These are phyloP conservation scores for Cladophialophora immunda DNA, from an alignment of 2,329 filamentous ascomycete species.

Conservation along the genomic window DNA sequence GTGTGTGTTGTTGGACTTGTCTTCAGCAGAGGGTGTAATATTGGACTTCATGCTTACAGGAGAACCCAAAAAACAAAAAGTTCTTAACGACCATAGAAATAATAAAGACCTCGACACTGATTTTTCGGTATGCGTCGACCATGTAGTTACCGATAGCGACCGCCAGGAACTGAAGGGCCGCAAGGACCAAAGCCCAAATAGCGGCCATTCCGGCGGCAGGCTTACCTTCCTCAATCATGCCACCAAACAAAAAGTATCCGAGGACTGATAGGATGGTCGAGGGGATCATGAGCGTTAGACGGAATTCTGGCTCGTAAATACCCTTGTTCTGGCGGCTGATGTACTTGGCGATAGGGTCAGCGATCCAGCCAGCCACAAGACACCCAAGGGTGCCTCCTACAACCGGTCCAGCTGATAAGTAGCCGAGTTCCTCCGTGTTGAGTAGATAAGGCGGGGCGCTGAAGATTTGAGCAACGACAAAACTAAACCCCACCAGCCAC, in stretches of 20 bases:
- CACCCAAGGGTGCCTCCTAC: constrained; percentile 82
- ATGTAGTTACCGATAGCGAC: constrained; percentile 80
- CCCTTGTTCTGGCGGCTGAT: constrained; percentile 81
- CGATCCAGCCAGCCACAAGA: constrained; percentile 74
- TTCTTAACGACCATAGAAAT: constrained; percentile 93
- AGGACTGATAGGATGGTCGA: constrained; percentile 78
- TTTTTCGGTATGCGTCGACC: constrained; percentile 89
- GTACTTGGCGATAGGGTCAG: constrained; percentile 74
- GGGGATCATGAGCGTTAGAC: constrained; percentile 81
- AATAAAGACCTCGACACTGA: constrained; percentile 87
- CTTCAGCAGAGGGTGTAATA: neutral
- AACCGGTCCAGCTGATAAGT: constrained; percentile 84
- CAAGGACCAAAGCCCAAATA: constrained; percentile 82
- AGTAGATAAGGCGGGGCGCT: constrained; percentile 75
- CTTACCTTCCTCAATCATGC: neutral
- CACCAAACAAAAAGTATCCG: constrained; percentile 66
- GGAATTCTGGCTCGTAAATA: constrained; percentile 89
- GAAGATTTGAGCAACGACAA: constrained; percentile 12
- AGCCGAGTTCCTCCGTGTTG: constrained; percentile 81
- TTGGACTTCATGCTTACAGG: constrained; percentile 37
- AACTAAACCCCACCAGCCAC: constrained; percentile 6
- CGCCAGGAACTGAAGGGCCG: constrained; percentile 83
- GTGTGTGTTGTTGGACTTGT: neutral
- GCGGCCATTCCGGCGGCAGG: constrained; percentile 68
- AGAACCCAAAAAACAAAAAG: constrained; percentile 77